Evolutionary conservation across 2,329 filamentous ascomycete species (phyloP).

Genomic region (Ophiostoma himal-ulmi): DNA sequence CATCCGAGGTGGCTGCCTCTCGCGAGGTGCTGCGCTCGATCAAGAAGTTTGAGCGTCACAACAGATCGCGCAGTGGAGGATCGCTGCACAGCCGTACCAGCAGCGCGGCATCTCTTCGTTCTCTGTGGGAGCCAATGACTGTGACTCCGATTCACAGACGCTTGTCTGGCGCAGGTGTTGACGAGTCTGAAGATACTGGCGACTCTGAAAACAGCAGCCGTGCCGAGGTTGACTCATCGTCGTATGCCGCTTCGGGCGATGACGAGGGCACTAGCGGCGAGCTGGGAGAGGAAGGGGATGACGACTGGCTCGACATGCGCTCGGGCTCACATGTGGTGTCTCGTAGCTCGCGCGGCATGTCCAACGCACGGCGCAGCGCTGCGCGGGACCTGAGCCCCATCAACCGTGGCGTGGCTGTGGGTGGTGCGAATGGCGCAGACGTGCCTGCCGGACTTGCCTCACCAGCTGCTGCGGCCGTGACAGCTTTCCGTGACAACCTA

Average conservation of each 20-base stretch:
- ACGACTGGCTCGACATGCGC: slow-evolving; percentile 37
- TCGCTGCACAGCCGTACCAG: slow-evolving; percentile 56
- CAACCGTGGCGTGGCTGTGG: neutral
- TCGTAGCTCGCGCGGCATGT: slow-evolving; percentile 14
- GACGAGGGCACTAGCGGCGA: slow-evolving; percentile 19
- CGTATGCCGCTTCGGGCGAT: slow-evolving; percentile 22
- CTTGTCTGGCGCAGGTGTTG: slow-evolving; percentile 12
- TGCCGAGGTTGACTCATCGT: slow-evolving; percentile 24
- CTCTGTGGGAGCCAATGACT: slow-evolving; percentile 54
- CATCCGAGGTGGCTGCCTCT: slow-evolving; percentile 65
- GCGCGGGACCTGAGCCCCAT: slow-evolving; percentile 26
- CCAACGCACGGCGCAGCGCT: slow-evolving; percentile 23
- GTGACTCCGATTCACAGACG: slow-evolving; percentile 21
- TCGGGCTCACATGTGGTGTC: slow-evolving; percentile 23
- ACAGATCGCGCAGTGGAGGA: slow-evolving; percentile 60
- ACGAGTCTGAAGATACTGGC: neutral
- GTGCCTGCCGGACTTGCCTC: slow-evolving; percentile 42
- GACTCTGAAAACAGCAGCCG: slow-evolving; percentile 19
- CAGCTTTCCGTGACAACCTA: slow-evolving; percentile 63
- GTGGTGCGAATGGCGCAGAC: slow-evolving; percentile 27
- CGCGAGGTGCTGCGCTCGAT: slow-evolving; percentile 59
- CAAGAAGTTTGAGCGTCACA: slow-evolving; percentile 55
- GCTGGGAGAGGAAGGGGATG: slow-evolving; percentile 33
- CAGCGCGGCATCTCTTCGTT: slow-evolving; percentile 61
- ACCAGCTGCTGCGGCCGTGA: slow-evolving; percentile 56